Conservation (phyloP, 495 filamentous ascomycete species). For the Penicillium coprophilum region DNA sequence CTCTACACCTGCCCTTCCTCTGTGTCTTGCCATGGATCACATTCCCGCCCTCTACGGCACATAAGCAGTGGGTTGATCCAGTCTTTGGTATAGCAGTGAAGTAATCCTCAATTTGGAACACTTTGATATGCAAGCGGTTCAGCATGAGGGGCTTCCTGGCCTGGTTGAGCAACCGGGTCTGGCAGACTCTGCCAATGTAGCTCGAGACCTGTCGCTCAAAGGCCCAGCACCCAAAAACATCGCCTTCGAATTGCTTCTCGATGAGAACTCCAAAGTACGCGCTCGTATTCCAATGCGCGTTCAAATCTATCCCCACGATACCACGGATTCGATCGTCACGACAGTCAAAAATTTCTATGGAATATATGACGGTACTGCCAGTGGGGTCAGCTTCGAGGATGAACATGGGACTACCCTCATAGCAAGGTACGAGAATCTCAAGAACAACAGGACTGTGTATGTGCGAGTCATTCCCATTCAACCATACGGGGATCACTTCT, state of each 20-base stretch:
- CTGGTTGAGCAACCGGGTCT: constrained; percentile 41
- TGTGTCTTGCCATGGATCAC: constrained; percentile 28
- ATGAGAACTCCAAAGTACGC: constrained; percentile 67
- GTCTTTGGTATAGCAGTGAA: constrained; percentile 42
- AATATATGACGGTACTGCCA: constrained; percentile 71
- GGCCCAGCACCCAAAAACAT: constrained; percentile 70
- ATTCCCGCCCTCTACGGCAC: constrained; percentile 31
- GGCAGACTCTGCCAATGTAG: constrained; percentile 24
- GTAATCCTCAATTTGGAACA: constrained; percentile 26
- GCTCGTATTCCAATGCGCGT: constrained; percentile 88
- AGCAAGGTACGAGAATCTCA: constrained; percentile 91
- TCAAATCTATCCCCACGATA: constrained; percentile 87
- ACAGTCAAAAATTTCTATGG: constrained; percentile 99
- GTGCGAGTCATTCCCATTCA: constrained; percentile 77
- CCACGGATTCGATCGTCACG: constrained; percentile 91
- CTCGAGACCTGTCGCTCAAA: constrained; percentile 50
- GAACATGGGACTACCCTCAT: constrained; percentile 82
- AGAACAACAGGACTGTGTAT: constrained; percentile 83
- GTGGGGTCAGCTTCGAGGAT: constrained; percentile 90
- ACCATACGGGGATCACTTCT: constrained; percentile 42
- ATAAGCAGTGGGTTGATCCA: constrained; percentile 43
- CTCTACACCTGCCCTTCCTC: constrained; percentile 27
- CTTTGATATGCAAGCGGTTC: constrained; percentile 42
- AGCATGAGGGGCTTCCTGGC: constrained; percentile 41
- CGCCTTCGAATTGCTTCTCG: constrained; percentile 80